These are phyloP conservation scores for Candida easanensis DNA, from an alignment of 805 yeast species.

Conservation along the genomic window DNA sequence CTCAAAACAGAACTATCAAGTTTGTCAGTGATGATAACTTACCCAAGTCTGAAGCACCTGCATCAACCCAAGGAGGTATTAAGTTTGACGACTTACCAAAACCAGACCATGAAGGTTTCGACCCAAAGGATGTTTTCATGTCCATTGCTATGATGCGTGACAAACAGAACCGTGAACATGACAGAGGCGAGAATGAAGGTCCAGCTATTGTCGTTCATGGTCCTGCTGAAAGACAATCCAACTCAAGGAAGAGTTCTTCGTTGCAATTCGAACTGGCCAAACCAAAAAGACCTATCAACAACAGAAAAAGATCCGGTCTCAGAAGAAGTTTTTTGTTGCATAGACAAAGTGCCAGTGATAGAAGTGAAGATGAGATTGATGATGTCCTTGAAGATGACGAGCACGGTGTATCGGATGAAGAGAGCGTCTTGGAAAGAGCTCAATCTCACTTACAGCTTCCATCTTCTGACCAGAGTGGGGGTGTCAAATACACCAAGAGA, in stretches of 20 bases:
- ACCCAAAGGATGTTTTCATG: conserved; percentile 80
- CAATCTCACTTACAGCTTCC: conserved; percentile 35
- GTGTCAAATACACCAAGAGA: conserved; percentile 38
- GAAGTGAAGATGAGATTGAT: conserved; percentile 2
- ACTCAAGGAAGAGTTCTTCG: conserved; percentile 20
- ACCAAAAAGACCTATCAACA: conserved; percentile 18
- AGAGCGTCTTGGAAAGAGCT: conserved; percentile 28
- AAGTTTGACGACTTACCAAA: conserved; percentile 27
- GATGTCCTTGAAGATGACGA: conserved; percentile 7
- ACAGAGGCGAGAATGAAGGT: conserved; percentile 55
- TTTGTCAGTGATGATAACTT: conserved; percentile 4
- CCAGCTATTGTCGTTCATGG: conserved; percentile 76
- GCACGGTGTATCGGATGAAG: conserved; percentile 14
- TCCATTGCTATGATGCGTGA: conserved; percentile 80
- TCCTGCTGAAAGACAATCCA: conserved; percentile 66
- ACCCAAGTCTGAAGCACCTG: neutral
- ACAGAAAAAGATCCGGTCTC: conserved; percentile 18
- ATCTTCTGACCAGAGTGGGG: conserved; percentile 35
- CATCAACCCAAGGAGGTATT: conserved; percentile 12
- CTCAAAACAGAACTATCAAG: conserved; percentile 13
- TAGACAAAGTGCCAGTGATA: neutral
- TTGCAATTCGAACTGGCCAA: conserved; percentile 28
- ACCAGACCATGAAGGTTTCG: conserved; percentile 43
- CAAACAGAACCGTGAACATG: conserved; percentile 35
- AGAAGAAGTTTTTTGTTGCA: conserved; percentile 16